Evolutionary conservation across 495 filamentous ascomycete species (phyloP).

Genomic region (Neurospora sp.): DNA sequence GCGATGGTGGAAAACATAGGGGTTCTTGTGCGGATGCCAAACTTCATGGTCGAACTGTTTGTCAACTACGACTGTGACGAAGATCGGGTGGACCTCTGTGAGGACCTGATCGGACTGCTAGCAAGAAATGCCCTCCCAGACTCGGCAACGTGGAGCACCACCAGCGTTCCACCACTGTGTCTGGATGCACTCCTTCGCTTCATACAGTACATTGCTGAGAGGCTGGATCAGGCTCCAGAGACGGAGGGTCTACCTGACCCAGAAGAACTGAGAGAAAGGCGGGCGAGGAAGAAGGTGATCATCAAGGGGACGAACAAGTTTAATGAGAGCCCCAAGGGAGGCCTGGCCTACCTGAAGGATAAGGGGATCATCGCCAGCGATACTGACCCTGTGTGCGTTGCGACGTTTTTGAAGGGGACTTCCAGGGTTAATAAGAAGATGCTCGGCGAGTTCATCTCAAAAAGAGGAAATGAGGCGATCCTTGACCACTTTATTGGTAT

Average conservation of each 20-base stretch:
- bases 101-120: slow-evolving; percentile 87
- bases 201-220: slow-evolving; percentile 81
- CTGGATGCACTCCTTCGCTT: slow-evolving; percentile 85
- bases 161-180: slow-evolving; percentile 92
- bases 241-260: slow-evolving; percentile 59
- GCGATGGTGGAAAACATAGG: slow-evolving; percentile 98
- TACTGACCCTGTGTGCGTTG: slow-evolving; percentile 61
- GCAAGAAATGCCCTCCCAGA: slow-evolving; percentile 94
- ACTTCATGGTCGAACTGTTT: slow-evolving; percentile 89
- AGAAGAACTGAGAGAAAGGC: slow-evolving; percentile 52
- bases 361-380: slow-evolving; percentile 74
- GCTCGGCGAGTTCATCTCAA: slow-evolving; percentile 86
- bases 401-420: slow-evolving; percentile 76
- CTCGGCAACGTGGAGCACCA: slow-evolving; percentile 97
- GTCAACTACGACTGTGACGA: slow-evolving; percentile 98
- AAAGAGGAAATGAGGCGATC: slow-evolving; percentile 71
- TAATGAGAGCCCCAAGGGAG: slow-evolving; percentile 86
- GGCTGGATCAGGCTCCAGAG: slow-evolving; percentile 60
- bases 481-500: slow-evolving; percentile 73
- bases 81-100: slow-evolving; percentile 83
- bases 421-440: slow-evolving; percentile 79
- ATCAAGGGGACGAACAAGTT: slow-evolving; percentile 85
- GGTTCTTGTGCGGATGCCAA: slow-evolving; percentile 80
- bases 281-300: slow-evolving; percentile 74
- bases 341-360: slow-evolving; percentile 73